phyloP scores from a whole-genome alignment of 257 asterid genomes.

The Solanum paucissectum region DNA sequence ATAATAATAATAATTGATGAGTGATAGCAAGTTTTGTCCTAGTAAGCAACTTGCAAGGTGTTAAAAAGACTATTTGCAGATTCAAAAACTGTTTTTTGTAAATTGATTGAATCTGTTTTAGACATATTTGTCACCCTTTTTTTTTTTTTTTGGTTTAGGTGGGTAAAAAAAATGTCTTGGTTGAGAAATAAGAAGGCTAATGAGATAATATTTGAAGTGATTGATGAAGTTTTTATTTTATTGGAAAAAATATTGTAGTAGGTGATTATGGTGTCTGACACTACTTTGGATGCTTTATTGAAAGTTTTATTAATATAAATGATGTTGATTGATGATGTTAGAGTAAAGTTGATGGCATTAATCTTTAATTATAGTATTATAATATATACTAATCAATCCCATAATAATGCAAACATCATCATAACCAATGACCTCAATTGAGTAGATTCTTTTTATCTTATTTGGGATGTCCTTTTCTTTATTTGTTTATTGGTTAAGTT shows the following conservation, averaged over 20 bases:
- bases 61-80: background rate
- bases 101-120: background rate
- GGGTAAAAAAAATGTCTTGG: background rate
- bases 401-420: constrained; percentile 7
- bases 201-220: background rate
- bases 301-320: background rate
- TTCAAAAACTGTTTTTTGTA: constrained; percentile 6
- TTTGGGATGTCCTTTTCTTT: constrained; percentile 1
- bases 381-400: constrained; percentile 1
- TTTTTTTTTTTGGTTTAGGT: background rate
- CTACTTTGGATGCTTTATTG: background rate
- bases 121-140: background rate
- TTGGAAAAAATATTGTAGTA: background rate
- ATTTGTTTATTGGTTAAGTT: constrained; percentile 10
- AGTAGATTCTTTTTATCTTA: constrained; percentile 13
- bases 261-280: background rate
- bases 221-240: background rate
- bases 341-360: background rate
- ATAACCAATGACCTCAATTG: constrained; percentile 10
- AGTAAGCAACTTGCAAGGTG: background rate
- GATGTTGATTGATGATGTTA: background rate
- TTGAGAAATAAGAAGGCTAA: background rate
- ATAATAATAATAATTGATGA: background rate
- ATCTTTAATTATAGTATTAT: background rate
- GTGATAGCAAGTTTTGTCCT: background rate